Conservation (phyloP, 306 rosid species). For the Gynostemma pentaphyllum region DNA sequence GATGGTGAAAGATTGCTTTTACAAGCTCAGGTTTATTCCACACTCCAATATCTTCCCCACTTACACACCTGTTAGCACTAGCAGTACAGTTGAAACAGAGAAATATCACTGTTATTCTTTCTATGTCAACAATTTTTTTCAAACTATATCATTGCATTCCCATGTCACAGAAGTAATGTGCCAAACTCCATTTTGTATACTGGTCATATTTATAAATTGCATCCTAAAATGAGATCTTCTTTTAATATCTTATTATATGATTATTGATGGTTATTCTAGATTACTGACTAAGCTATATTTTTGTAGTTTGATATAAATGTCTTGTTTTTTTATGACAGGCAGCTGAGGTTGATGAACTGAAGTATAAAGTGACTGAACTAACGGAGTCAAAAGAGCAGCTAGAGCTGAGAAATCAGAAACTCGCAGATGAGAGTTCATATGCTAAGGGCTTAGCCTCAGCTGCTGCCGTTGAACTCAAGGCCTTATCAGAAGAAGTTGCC, state of each 20-base stretch:
- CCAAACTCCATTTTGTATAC: not conserved
- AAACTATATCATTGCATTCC: not conserved
- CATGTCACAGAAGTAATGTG: not conserved
- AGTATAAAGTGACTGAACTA: slow-evolving; percentile 45
- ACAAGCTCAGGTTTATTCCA: slow-evolving; percentile 49
- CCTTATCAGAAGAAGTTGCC: slow-evolving; percentile 90
- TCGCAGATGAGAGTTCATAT: slow-evolving; percentile 90
- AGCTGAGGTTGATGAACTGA: slow-evolving; percentile 59
- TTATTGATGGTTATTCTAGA: not conserved
- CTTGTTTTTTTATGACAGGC: slow-evolving; percentile 26
- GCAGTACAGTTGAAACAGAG: not conserved
- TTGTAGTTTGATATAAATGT: not conserved
- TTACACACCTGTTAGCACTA: not conserved
- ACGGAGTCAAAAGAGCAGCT: slow-evolving; percentile 64
- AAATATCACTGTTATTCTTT: not conserved
- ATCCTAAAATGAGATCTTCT: not conserved
- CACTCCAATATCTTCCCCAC: not conserved
- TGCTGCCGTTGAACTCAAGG: slow-evolving; percentile 99
- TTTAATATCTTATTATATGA: not conserved
- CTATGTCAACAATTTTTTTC: not conserved
- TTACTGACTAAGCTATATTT: not conserved
- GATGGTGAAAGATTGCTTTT: slow-evolving; percentile 29
- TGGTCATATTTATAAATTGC: not conserved
- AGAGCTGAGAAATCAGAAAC: slow-evolving; percentile 66
- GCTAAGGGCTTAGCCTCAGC: slow-evolving; percentile 98